Percentiles rank a stretch among this genome's conserved stretches.
These are phyloP conservation scores for Hysterium pulicare DNA, from an alignment of 2,329 filamentous ascomycete species.

Conservation along the genomic window DNA sequence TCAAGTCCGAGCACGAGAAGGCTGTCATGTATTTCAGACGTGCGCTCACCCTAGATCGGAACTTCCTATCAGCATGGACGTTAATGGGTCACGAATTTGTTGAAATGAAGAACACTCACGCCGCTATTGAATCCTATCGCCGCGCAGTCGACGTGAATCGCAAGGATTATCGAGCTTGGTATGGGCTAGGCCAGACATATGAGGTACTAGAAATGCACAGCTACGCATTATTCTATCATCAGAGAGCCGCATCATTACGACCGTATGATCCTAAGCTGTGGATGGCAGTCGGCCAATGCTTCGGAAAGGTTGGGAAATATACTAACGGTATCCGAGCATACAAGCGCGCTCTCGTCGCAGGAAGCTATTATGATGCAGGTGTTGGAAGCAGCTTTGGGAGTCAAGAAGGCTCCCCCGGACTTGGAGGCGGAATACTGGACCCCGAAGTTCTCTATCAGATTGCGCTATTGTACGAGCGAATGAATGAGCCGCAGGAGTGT, in stretches of 20 bases:
- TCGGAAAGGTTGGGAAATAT: conserved; percentile 81
- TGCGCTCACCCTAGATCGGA: conserved; percentile 83
- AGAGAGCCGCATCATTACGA: conserved; percentile 86
- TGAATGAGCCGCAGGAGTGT: conserved; percentile 74
- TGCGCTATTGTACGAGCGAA: conserved; percentile 79
- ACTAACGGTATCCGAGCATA: conserved; percentile 93
- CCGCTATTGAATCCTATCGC: conserved; percentile 93
- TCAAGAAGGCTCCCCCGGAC: conserved; percentile 42
- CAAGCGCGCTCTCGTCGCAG: conserved; percentile 85
- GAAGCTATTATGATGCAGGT: conserved; percentile 76
- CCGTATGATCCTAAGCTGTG: conserved; percentile 99
- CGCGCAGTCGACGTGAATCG: conserved; percentile 94
- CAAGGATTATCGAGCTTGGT: conserved; percentile 96
- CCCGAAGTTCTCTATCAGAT: conserved; percentile 90
- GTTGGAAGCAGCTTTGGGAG: conserved; percentile 47
- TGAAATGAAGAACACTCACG: conserved; percentile 97
- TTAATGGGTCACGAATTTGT: conserved; percentile 99
- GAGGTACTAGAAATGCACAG: conserved; percentile 98
- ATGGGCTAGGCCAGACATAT: conserved; percentile 93
- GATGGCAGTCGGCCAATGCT: conserved; percentile 90
- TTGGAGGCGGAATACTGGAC: conserved; percentile 64
- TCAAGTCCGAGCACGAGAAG: conserved; percentile 94
- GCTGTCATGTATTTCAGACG: conserved; percentile 97
- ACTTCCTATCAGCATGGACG: conserved; percentile 93
- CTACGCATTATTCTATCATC: conserved; percentile 96